These are phyloP conservation scores for Fusarium euwallaceae DNA, from an alignment of 2,329 filamentous ascomycete genomes.

Conservation along the genomic window DNA sequence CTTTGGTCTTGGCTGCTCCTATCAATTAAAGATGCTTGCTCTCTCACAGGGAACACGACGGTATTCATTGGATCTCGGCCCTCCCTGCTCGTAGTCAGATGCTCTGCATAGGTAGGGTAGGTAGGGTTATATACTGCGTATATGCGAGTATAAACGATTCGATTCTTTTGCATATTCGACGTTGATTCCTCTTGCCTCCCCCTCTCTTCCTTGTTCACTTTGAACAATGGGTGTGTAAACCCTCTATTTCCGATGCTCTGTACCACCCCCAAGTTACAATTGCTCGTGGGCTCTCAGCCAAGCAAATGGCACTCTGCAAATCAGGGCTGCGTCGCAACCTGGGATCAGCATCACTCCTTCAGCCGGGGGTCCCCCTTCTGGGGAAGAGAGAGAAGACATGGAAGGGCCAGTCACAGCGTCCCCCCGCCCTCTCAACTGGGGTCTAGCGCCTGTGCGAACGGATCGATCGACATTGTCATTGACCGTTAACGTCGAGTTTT, in stretches of 20 bases:
- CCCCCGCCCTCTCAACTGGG: conserved; percentile 26
- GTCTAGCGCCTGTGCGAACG: conserved; percentile 40
- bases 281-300: background rate
- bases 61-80: background rate
- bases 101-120: background rate
- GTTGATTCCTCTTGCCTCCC: conserved; percentile 3
- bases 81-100: background rate
- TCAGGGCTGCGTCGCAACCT: conserved; percentile 26
- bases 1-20: conserved; percentile 5
- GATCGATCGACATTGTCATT: conserved; percentile 46
- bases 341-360: conserved; percentile 29
- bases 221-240: background rate
- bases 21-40: conserved; percentile 7
- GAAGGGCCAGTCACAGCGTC: conserved; percentile 25
- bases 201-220: conserved; percentile 4
- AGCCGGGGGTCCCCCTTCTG: conserved; percentile 23
- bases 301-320: background rate
- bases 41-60: background rate
- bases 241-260: background rate
- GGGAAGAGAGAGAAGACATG: conserved; percentile 26
- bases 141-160: conserved; percentile 10
- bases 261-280: background rate
- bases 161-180: conserved; percentile 6
- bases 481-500: conserved; percentile 29
- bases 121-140: background rate